Evolutionary conservation across 345 rosid species (phyloP).

Genomic region (Hibiscus tridactylites): DNA sequence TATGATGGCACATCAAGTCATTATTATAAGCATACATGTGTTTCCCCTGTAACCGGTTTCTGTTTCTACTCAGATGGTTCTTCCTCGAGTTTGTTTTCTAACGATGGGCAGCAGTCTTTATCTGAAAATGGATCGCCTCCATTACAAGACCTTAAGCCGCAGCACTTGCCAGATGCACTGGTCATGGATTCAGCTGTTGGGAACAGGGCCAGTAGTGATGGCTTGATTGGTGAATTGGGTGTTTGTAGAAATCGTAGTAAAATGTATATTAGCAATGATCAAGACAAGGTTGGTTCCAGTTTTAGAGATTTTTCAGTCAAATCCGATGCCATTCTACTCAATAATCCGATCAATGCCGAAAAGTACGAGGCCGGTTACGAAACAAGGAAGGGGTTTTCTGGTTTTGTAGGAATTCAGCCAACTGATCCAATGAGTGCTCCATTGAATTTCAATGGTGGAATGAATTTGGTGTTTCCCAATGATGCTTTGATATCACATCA

Average conservation of each 20-base stretch:
- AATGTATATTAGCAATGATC: slow-evolving; percentile 13
- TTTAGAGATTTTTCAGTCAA: neutral
- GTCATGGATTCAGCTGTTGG: slow-evolving; percentile 8
- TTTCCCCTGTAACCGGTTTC: slow-evolving; percentile 27
- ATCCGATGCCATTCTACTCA: neutral
- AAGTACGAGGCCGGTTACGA: neutral
- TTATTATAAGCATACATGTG: slow-evolving; percentile 11
- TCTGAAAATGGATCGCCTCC: slow-evolving; percentile 36
- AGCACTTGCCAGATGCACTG: neutral
- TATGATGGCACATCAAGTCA: slow-evolving; percentile 14
- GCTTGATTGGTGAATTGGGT: slow-evolving; percentile 19
- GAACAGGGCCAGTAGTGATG: slow-evolving; percentile 2
- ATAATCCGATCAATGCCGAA: slow-evolving; percentile 2
- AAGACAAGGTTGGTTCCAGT: slow-evolving; percentile 4
- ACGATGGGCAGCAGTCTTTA: slow-evolving; percentile 24
- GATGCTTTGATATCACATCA: slow-evolving; percentile 10
- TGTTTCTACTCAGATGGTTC: slow-evolving; percentile 28
- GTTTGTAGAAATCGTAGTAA: slow-evolving; percentile 15
- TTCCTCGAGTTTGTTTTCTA: slow-evolving; percentile 28
- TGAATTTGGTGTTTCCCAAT: neutral
- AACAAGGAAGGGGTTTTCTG: slow-evolving; percentile 9
- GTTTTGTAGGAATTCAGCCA: slow-evolving; percentile 9
- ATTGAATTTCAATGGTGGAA: slow-evolving; percentile 9
- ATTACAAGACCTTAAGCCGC: slow-evolving; percentile 13
- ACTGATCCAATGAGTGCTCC: neutral